Conservation (phyloP, 768 basidiomycete species). For the Tricholomella constricta region DNA sequence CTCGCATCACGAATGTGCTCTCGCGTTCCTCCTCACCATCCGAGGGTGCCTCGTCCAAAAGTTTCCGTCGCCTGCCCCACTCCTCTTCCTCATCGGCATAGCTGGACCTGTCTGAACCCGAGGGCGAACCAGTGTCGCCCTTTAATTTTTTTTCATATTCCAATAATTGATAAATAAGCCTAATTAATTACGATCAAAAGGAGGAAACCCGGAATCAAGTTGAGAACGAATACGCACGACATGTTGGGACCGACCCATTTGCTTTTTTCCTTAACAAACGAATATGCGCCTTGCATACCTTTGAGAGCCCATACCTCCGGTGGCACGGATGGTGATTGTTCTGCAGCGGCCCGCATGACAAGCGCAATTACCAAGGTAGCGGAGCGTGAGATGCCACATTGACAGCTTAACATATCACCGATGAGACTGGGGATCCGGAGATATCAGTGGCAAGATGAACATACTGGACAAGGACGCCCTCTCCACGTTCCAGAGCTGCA, state of each 20-base stretch:
- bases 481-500: constrained; percentile 69
- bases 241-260: constrained; percentile 91
- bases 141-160: constrained; percentile 84
- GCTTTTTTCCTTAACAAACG: constrained; percentile 88
- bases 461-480: constrained; percentile 84
- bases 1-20: constrained; percentile 61
- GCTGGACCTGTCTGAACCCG: constrained; percentile 56
- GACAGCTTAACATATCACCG: constrained; percentile 59
- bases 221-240: constrained; percentile 63
- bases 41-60: constrained; percentile 57
- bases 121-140: constrained; percentile 49
- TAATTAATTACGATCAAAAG: constrained; percentile 33
- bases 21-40: constrained; percentile 58
- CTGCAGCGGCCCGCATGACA: constrained; percentile 90
- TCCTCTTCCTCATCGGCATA: constrained; percentile 74
- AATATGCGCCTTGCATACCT: constrained; percentile 89
- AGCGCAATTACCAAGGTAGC: constrained; percentile 90
- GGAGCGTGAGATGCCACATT: constrained; percentile 91
- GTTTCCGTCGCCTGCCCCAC: constrained; percentile 70
- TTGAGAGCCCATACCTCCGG: constrained; percentile 77
- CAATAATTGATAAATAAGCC: constrained; percentile 90
- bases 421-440: constrained; percentile 19
- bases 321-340: constrained; percentile 63
- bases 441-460: constrained; percentile 35
- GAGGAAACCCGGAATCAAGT: constrained; percentile 15